These are phyloP conservation scores for Chalciporus chontae DNA, from an alignment of 768 basidiomycete species.

Conservation along the genomic window DNA sequence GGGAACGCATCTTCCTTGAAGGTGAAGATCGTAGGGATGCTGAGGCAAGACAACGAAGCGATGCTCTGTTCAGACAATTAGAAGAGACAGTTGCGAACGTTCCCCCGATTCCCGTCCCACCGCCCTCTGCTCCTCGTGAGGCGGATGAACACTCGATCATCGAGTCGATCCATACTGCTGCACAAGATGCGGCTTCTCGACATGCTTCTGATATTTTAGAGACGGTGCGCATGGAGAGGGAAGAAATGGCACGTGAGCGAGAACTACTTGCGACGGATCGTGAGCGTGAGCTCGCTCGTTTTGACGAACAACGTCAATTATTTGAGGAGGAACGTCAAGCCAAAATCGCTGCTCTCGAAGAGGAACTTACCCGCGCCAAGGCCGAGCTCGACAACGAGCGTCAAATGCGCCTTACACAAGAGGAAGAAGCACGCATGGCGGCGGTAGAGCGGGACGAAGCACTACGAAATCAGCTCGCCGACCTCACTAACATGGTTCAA, in stretches of 20 bases:
- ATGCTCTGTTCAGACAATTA: slow-evolving; percentile 23
- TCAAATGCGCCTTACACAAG: slow-evolving; percentile 52
- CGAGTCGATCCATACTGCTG: slow-evolving; percentile 39
- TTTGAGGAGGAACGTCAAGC: slow-evolving; percentile 49
- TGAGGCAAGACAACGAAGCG: slow-evolving; percentile 44
- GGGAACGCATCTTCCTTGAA: slow-evolving; percentile 58
- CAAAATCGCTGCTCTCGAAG: slow-evolving; percentile 58
- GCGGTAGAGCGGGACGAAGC: slow-evolving; percentile 57
- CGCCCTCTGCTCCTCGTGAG: slow-evolving; percentile 11
- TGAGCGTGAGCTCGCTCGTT: slow-evolving; percentile 45
- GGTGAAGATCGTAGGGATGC: slow-evolving; percentile 54
- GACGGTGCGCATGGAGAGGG: slow-evolving; percentile 55
- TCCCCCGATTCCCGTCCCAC: slow-evolving; percentile 21
- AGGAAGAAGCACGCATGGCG: slow-evolving; percentile 63
- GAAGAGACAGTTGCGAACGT: slow-evolving; percentile 27
- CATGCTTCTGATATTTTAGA: slow-evolving; percentile 58
- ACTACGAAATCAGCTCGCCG: slow-evolving; percentile 56
- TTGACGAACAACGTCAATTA: slow-evolving; percentile 46
- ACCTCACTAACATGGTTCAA: slow-evolving; percentile 71
- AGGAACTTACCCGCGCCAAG: slow-evolving; percentile 54
- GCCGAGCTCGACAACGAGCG: slow-evolving; percentile 64
- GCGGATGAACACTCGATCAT: slow-evolving; percentile 32
- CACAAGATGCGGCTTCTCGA: slow-evolving; percentile 52
- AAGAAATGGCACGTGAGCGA: slow-evolving; percentile 52
- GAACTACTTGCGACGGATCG: slow-evolving; percentile 55